A percentile compares a stretch with the other conserved stretches of the same genome.
Evolutionary conservation across 2,329 filamentous ascomycete genomes (phyloP).

Genomic region (Sporothrix brunneoviolacea): DNA sequence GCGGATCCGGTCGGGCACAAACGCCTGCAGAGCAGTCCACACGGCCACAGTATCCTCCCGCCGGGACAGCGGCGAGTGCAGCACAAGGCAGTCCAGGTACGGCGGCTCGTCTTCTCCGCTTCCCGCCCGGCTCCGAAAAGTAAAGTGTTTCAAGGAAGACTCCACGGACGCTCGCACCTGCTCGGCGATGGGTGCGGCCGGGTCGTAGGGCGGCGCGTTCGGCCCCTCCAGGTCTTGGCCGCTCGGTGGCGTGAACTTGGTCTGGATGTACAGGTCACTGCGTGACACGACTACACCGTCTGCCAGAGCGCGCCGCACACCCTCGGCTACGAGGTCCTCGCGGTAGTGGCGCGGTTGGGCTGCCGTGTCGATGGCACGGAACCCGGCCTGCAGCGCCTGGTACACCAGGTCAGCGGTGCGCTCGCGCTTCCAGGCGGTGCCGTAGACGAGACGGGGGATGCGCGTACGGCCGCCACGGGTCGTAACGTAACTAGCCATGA

Average conservation of each 20-base stretch:
- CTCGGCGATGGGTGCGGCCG: slow-evolving; percentile 48
- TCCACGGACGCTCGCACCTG: slow-evolving; percentile 62
- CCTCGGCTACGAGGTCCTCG: slow-evolving; percentile 63
- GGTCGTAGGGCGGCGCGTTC: slow-evolving; percentile 56
- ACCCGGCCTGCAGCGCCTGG: slow-evolving; percentile 60
- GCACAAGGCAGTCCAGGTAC: slow-evolving; percentile 67
- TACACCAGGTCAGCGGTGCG: slow-evolving; percentile 61
- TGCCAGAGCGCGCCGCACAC: slow-evolving; percentile 53
- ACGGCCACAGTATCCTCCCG: slow-evolving; percentile 49
- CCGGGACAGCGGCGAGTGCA: slow-evolving; percentile 53
- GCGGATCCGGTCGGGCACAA: slow-evolving; percentile 58
- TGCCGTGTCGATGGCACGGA: slow-evolving; percentile 69
- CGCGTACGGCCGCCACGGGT: slow-evolving; percentile 24
- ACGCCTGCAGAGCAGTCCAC: slow-evolving; percentile 60
- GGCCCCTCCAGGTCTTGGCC: slow-evolving; percentile 48
- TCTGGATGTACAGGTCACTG: slow-evolving; percentile 65
- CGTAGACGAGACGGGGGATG: slow-evolving; percentile 60
- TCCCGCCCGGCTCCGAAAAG: slow-evolving; percentile 26
- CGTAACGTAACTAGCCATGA: slow-evolving; percentile 16
- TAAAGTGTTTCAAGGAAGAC: slow-evolving; percentile 60
- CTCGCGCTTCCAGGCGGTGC: slow-evolving; percentile 81
- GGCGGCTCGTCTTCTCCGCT: slow-evolving; percentile 17
- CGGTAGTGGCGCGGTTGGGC: slow-evolving; percentile 73
- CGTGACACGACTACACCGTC: slow-evolving; percentile 47
- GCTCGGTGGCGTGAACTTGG: slow-evolving; percentile 66